phyloP scores from a whole-genome alignment of 2,329 filamentous ascomycete species.

The Onygenales sp. region DNA sequence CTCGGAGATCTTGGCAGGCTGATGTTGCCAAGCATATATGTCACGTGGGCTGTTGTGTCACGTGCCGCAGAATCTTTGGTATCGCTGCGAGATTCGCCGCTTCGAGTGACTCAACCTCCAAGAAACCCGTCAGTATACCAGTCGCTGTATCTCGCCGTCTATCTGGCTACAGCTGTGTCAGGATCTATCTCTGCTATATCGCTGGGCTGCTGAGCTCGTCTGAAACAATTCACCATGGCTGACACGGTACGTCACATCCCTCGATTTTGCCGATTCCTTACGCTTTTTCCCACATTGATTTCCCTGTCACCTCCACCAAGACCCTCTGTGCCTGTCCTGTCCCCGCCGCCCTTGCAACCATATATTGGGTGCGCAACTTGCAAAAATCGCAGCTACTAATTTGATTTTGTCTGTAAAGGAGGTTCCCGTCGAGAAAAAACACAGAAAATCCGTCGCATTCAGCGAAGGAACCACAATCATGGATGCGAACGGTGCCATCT shows the following conservation, averaged over 20 bases:
- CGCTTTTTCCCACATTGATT: constrained; percentile 11
- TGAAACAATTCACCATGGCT: constrained; percentile 24
- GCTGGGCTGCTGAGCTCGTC: not conserved
- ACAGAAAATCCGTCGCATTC: constrained; percentile 90
- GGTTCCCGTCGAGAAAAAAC: constrained; percentile 40
- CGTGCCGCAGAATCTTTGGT: too few relatives aligned
- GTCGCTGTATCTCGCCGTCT: not conserved
- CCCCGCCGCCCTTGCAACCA: too few relatives aligned
- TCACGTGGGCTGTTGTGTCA: too few relatives aligned
- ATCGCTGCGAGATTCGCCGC: too few relatives aligned
- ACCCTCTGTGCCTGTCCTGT: not conserved
- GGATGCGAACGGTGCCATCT: constrained; percentile 79
- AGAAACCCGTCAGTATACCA: not conserved
- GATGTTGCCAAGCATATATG: too few relatives aligned
- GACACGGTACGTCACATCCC: constrained; percentile 35
- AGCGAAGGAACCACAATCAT: constrained; percentile 80
- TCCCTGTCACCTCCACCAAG: constrained; percentile 9
- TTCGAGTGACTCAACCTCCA: too few relatives aligned
- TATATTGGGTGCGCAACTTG: too few relatives aligned
- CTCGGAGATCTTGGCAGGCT: too few relatives aligned
- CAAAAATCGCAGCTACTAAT: constrained; percentile 10
- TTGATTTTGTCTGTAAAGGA: constrained; percentile 25
- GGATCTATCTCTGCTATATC: not conserved
- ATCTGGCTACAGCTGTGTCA: not conserved
- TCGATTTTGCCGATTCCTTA: constrained; percentile 20